These are phyloP conservation scores for Venturia asperata DNA, from an alignment of 2,329 filamentous ascomycete genomes.

Conservation along the genomic window DNA sequence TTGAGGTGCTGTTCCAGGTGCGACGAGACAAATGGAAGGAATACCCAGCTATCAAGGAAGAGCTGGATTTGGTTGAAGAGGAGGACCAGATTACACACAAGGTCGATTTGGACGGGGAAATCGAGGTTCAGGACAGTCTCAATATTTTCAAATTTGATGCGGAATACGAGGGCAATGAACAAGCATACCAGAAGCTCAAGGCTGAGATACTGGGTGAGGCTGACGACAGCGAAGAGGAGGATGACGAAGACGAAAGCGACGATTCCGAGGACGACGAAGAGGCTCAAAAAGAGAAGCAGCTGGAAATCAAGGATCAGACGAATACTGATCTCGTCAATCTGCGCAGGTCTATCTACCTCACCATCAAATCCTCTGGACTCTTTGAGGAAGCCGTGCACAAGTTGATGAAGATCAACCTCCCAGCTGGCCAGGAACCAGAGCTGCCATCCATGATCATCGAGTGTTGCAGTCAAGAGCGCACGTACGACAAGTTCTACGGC, in stretches of 20 bases:
- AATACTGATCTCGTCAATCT: conserved; percentile 94
- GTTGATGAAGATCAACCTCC: conserved; percentile 79
- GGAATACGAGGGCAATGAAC: conserved; percentile 85
- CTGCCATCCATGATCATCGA: conserved; percentile 96
- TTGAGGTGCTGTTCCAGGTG: conserved; percentile 94
- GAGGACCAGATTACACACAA: conserved; percentile 96
- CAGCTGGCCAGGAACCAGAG: conserved; percentile 78
- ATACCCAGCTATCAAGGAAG: conserved; percentile 81
- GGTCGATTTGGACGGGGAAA: conserved; percentile 71
- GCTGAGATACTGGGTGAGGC: conserved; percentile 85
- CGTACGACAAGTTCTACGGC: conserved; percentile 96
- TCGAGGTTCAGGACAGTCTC: conserved; percentile 77
- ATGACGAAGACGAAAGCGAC: conserved; percentile 59
- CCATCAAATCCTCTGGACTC: conserved; percentile 92
- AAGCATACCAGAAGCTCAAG: conserved; percentile 81
- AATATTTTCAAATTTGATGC: conserved; percentile 95
- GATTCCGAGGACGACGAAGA: conserved; percentile 68
- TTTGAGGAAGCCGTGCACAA: conserved; percentile 98
- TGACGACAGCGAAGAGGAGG: conserved; percentile 65
- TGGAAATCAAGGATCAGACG: conserved; percentile 97
- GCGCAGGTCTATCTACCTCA: conserved; percentile 90
- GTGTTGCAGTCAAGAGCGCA: conserved; percentile 92
- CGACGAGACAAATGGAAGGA: conserved; percentile 96
- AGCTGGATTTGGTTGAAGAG: conserved; percentile 91
- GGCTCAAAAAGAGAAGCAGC: conserved; percentile 67